These are phyloP conservation scores for Sanghuangporus baumii DNA, from an alignment of 1,284 basidiomycete genomes.

Conservation along the genomic window DNA sequence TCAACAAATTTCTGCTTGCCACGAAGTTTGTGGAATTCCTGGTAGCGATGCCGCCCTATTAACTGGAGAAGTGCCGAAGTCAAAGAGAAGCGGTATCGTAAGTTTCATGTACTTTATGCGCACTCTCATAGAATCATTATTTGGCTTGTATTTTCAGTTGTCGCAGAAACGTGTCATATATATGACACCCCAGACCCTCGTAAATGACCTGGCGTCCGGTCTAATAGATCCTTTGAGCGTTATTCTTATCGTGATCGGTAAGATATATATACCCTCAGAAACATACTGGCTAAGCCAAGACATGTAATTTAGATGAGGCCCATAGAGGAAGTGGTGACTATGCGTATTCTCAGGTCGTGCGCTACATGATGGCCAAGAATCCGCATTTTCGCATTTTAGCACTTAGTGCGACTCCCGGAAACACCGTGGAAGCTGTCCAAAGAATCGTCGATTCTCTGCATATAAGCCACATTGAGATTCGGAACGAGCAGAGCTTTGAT, in stretches of 20 bases:
- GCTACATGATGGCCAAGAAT: conserved; percentile 89
- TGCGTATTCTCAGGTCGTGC: conserved; percentile 87
- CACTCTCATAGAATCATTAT: neutral
- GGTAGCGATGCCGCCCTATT: conserved; percentile 82
- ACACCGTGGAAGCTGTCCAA: conserved; percentile 84
- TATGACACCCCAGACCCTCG: conserved; percentile 95
- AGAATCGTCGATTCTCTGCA: conserved; percentile 92
- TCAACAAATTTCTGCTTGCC: conserved; percentile 93
- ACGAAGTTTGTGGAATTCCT: conserved; percentile 91
- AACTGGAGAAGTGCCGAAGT: conserved; percentile 65
- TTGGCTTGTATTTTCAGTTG: conserved; percentile 48
- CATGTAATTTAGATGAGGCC: conserved; percentile 72
- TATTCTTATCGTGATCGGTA: conserved; percentile 78
- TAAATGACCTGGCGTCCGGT: conserved; percentile 78
- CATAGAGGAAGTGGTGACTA: conserved; percentile 93
- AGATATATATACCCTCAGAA: conserved; percentile 16
- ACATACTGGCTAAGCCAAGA: conserved; percentile 10
- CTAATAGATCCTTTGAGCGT: conserved; percentile 78
- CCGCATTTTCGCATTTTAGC: conserved; percentile 92
- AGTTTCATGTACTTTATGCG: conserved; percentile 25
- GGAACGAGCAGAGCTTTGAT: conserved; percentile 89
- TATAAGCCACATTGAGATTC: conserved; percentile 93
- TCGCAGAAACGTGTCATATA: conserved; percentile 88
- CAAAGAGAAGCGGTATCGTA: conserved; percentile 56
- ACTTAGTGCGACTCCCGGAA: conserved; percentile 92